phyloP scores from a whole-genome alignment of 441 rosid species.

The Adansonia madagascariensis region DNA sequence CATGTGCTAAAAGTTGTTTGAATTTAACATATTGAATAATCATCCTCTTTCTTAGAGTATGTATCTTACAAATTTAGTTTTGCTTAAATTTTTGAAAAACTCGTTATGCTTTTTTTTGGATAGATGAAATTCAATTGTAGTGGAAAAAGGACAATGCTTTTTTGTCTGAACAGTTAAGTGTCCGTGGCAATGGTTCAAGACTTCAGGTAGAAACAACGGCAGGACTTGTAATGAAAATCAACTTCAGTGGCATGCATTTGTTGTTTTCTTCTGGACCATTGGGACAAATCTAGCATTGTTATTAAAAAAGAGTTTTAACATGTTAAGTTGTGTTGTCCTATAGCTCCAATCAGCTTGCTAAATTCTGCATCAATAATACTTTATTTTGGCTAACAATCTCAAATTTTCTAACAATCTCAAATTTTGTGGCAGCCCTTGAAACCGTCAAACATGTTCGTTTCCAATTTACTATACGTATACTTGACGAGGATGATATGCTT shows the following conservation, averaged over 20 bases:
- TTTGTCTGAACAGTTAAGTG: neutral
- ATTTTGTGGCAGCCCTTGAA: conserved; percentile 51
- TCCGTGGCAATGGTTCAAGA: neutral
- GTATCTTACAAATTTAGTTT: neutral
- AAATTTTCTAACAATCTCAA: neutral
- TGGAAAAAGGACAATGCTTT: neutral
- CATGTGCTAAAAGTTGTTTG: neutral
- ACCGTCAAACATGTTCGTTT: conserved; percentile 43
- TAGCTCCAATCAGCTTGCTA: neutral
- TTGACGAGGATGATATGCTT: conserved; percentile 54
- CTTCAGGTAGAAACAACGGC: neutral
- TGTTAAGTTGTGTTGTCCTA: neutral
- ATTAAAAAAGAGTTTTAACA: neutral
- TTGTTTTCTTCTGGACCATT: neutral
- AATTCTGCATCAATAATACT: neutral
- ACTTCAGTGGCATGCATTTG: neutral
- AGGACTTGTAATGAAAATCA: neutral
- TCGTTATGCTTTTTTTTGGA: neutral
- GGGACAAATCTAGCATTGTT: neutral
- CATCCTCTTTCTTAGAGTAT: neutral
- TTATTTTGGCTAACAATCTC: conserved; percentile 2
- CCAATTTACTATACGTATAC: conserved; percentile 51
- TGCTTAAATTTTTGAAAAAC: neutral
- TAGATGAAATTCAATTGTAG: neutral
- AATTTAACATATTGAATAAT: neutral